Evolutionary conservation across 1,284 basidiomycete genomes (phyloP), one percentile per base, ranked within the genome.

Genomic region (Cerrena zonata): DNA sequence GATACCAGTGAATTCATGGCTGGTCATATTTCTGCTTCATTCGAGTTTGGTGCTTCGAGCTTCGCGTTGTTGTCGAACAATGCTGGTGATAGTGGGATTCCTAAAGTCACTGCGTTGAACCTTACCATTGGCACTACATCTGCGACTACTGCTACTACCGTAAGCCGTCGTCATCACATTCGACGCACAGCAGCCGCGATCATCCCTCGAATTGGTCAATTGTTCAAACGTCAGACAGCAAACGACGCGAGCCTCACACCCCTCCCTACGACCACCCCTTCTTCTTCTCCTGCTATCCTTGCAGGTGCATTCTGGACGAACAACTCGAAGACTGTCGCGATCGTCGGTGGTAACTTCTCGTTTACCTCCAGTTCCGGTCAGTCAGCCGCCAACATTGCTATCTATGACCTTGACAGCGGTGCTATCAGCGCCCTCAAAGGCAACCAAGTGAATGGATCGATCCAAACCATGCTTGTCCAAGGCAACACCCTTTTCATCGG

Each of bases 251-350:
- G 69, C 34, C 63, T 76, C 18, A 57, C 73, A 1, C 64, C 77
- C 2, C 76, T 91, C 13, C 86, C 88, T 5, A 53, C 79, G 18
- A 54, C 74, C 0, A 72, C 77, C 24, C 67, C 81, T 1, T 75
- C 80, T 1, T 70, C 79, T 0, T 84, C 89, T 1, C 91, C 93
- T 1, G 84, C 92, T 26, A 82, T 97, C 50, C 75, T 96, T 39
- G 79, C 91, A 0, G 94, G 91, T 30, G 80, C 82, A 2, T 98
- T 94, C 73, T 98, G 91, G 90, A 86, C 82, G 15, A 96, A 96
- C 62, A 75, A 75, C 37, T 81, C 84, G 1, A 80, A 81, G 4
- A 76, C 76, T 2, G 69, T 91, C 42, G 83, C 81, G 36, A 81
- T 97, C 56, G 73, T 98, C 46, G 94, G 93, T 36, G 94, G 94